Evolutionary conservation across 2,329 filamentous ascomycete genomes (phyloP).

Genomic region (Aspergillus sp.): DNA sequence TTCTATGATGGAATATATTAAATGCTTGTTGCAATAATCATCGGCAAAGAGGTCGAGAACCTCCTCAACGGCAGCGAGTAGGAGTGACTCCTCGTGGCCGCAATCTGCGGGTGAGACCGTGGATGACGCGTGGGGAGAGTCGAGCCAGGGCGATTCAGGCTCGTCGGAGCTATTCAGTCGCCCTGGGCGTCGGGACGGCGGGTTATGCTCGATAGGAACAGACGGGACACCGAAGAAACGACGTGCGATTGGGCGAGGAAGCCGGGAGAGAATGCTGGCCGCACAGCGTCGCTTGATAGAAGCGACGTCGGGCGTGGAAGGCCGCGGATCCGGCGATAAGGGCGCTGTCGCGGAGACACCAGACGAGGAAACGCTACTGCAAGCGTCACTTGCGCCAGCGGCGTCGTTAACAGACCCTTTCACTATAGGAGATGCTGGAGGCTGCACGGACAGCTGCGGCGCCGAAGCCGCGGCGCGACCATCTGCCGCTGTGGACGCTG

Average conservation of each 20-base stretch:
- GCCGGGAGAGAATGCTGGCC: slow-evolving; percentile 42
- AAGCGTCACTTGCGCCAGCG: slow-evolving; percentile 23
- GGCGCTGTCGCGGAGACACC: slow-evolving; percentile 14
- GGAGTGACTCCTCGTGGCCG: slow-evolving; percentile 47
- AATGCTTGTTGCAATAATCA: slow-evolving; percentile 87
- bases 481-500: slow-evolving; percentile 42
- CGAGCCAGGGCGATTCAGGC: not conserved
- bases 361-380: slow-evolving; percentile 22
- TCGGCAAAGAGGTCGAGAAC: slow-evolving; percentile 76
- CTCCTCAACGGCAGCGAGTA: slow-evolving; percentile 62
- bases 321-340: slow-evolving; percentile 22
- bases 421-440: slow-evolving; percentile 20
- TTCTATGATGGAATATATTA: slow-evolving; percentile 81
- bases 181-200: not conserved
- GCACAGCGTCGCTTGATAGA: slow-evolving; percentile 49
- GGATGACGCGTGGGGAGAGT: slow-evolving; percentile 14
- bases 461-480: slow-evolving; percentile 20
- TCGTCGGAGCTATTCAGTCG: not conserved
- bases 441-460: slow-evolving; percentile 27
- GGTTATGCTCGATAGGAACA: slow-evolving; percentile 7
- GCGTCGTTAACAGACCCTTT: slow-evolving; percentile 19
- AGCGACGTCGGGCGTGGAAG: slow-evolving; percentile 35
- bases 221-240: slow-evolving; percentile 44
- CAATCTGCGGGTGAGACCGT: slow-evolving; percentile 3
- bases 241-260: slow-evolving; percentile 47